These are phyloP conservation scores for Gynostemma pentaphyllum DNA, from an alignment of 306 rosid genomes.

Conservation along the genomic window DNA sequence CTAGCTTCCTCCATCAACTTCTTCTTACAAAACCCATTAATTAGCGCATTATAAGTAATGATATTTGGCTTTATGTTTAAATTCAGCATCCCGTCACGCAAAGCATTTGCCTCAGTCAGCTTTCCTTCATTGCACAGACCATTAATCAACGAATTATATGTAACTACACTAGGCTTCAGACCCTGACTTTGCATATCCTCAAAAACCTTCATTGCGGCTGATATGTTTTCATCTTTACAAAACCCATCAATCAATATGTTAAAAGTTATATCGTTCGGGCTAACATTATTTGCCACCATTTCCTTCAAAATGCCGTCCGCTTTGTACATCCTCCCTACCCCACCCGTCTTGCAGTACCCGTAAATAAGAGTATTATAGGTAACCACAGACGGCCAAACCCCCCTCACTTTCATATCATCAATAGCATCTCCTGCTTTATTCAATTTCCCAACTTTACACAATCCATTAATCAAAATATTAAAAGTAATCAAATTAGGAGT, in stretches of 20 bases:
- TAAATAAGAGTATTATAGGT: constrained; percentile 61
- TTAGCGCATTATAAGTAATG: constrained; percentile 54
- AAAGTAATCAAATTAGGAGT: constrained; percentile 46
- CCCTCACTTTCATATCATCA: constrained; percentile 76
- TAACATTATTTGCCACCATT: constrained; percentile 40
- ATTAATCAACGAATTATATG: constrained; percentile 49
- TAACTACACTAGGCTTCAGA: constrained; percentile 41
- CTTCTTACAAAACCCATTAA: constrained; percentile 57
- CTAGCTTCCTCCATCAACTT: constrained; percentile 46
- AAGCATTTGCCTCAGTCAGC: constrained; percentile 39
- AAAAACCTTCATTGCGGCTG: constrained; percentile 44
- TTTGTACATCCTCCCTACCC: constrained; percentile 63
- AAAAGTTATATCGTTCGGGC: constrained; percentile 42
- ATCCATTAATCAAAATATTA: constrained; percentile 53
- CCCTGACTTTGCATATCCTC: constrained; percentile 54
- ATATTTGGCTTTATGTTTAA: constrained; percentile 47
- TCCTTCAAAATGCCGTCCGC: constrained; percentile 68
- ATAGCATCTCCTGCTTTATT: constrained; percentile 56
- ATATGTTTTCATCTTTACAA: constrained; percentile 52
- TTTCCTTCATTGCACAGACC: constrained; percentile 42
- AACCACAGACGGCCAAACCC: constrained; percentile 46
- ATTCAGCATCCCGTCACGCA: constrained; percentile 37
- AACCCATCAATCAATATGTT: constrained; percentile 60
- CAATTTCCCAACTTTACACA: constrained; percentile 79
- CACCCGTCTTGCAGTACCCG: constrained; percentile 63